Percentiles rank a stretch among this genome's conserved stretches.
Conservation (phyloP, 257 asterid species). For the Asclepias syriaca region DNA sequence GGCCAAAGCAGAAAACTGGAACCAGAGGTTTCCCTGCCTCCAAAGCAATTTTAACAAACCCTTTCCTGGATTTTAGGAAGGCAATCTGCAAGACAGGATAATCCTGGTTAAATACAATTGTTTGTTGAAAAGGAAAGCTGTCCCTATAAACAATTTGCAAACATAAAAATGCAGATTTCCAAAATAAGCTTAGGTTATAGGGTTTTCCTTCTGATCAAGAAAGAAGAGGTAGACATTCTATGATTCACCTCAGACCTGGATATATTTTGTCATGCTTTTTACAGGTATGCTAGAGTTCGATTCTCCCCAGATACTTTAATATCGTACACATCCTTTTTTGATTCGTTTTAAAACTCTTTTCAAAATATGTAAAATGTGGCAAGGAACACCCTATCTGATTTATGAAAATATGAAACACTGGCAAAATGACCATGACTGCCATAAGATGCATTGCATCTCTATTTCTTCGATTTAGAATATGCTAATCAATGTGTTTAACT, state of each 20-base stretch:
- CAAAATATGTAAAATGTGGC: no score
- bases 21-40: constrained; percentile 90
- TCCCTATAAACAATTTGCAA: neutral
- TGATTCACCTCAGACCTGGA: neutral
- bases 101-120: constrained; percentile 12
- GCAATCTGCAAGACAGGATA: constrained; percentile 44
- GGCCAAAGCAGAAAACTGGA: constrained; percentile 97
- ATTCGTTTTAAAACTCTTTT: neutral
- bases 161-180: neutral
- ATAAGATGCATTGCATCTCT: neutral
- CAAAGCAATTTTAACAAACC: constrained; percentile 85
- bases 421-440: neutral
- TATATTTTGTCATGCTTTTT: neutral
- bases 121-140: neutral
- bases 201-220: neutral
- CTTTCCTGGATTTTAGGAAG: constrained; percentile 58
- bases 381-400: neutral
- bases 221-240: neutral
- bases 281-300: neutral
- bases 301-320: neutral
- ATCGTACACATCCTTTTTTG: neutral
- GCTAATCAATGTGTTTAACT: neutral
- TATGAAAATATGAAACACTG: neutral
- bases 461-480: neutral
- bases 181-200: neutral